These are phyloP conservation scores for Kluyveromyces sp. DNA, from an alignment of 1,139 yeast genomes.

Conservation along the genomic window DNA sequence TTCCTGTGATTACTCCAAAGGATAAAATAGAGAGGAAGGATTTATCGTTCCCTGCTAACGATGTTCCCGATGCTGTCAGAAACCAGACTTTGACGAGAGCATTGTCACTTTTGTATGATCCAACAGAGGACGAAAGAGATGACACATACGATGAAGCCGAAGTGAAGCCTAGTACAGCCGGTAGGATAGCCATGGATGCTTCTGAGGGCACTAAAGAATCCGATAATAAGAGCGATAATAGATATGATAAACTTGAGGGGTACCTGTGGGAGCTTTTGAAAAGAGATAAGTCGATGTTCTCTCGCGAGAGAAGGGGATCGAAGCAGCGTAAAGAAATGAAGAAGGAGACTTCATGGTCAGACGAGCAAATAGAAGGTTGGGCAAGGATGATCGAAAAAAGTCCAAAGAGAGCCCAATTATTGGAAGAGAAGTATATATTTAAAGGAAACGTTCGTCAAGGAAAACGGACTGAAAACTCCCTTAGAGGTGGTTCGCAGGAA, in stretches of 20 bases:
- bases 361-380: conserved; percentile 95
- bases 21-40: background rate
- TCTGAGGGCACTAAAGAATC: conserved; percentile 18
- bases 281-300: conserved; percentile 46
- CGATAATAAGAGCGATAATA: conserved; percentile 17
- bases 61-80: conserved; percentile 41
- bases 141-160: conserved; percentile 81
- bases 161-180: conserved; percentile 32
- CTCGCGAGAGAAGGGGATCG: conserved; percentile 45
- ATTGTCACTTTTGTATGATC: conserved; percentile 55
- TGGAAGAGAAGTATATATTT: conserved; percentile 58
- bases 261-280: conserved; percentile 53
- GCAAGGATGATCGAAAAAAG: conserved; percentile 63
- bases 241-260: conserved; percentile 40
- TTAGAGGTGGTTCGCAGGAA: conserved; percentile 6
- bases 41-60: background rate
- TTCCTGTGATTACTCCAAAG: conserved; percentile 1
- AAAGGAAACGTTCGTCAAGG: conserved; percentile 34
- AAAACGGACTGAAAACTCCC: conserved; percentile 20
- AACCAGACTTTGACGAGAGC: conserved; percentile 60
- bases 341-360: conserved; percentile 58
- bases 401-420: conserved; percentile 50
- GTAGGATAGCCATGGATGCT: conserved; percentile 11
- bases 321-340: conserved; percentile 47
- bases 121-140: conserved; percentile 59